These are phyloP conservation scores for Lactifluus piperatus DNA, from an alignment of 768 basidiomycete genomes.

Conservation along the genomic window DNA sequence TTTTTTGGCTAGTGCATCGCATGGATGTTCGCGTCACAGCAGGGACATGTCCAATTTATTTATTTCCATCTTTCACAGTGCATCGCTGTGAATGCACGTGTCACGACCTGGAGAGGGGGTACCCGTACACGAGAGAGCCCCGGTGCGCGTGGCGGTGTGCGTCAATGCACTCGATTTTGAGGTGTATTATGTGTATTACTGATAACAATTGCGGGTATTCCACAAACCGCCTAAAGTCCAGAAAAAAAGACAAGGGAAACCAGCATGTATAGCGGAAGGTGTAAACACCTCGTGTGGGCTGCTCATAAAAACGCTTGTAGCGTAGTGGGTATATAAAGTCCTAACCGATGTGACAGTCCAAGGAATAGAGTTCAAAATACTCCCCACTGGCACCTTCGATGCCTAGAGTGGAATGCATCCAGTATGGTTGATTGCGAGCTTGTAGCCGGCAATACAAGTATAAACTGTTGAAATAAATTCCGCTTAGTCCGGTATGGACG, in stretches of 20 bases:
- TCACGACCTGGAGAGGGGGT: too few species aligned
- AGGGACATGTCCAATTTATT: too few species aligned
- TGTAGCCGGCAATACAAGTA: slow-evolving; percentile 43
- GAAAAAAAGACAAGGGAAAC: too few species aligned
- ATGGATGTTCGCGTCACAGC: too few species aligned
- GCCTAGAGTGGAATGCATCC: slow-evolving; percentile 33
- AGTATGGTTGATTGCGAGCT: slow-evolving; percentile 33
- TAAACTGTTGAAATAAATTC: slow-evolving; percentile 31
- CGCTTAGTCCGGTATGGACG: slow-evolving; percentile 2
- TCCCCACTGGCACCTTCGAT: not conserved
- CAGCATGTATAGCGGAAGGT: too few species aligned
- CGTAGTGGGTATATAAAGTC: not conserved
- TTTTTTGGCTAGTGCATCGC: too few species aligned
- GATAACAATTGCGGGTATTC: not conserved
- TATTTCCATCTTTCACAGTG: too few species aligned
- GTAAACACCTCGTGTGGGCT: not conserved
- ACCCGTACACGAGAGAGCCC: too few species aligned
- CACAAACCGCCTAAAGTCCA: too few species aligned
- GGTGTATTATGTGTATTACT: not conserved
- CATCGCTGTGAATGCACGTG: too few species aligned
- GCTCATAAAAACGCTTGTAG: not conserved
- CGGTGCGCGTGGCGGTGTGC: too few species aligned
- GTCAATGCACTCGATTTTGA: too few species aligned
- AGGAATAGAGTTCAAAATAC: not conserved
- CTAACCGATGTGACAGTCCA: not conserved